A percentile compares a stretch with the other conserved stretches of the same genome.
phyloP scores from a whole-genome alignment of 106 monocot genomes.

The Acanthochlamys bracteata region DNA sequence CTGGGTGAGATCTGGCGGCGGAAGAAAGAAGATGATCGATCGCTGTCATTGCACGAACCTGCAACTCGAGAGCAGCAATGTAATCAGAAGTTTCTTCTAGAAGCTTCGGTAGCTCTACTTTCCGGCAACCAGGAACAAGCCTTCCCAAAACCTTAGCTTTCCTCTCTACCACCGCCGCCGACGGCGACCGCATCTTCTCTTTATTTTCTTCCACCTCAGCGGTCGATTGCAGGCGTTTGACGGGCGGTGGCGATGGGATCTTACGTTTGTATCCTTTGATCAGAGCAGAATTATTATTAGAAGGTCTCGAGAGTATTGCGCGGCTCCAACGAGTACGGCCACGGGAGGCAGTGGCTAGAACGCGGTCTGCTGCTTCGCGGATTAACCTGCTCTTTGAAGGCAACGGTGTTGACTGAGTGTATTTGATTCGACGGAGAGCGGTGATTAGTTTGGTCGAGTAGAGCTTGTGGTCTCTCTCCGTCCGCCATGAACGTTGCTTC shows the following conservation, averaged over 20 bases:
- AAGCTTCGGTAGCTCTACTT: conserved; percentile 18
- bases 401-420: neutral
- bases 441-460: neutral
- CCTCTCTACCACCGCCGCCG: conserved; percentile 11
- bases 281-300: neutral
- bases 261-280: neutral
- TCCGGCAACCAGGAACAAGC: conserved; percentile 34
- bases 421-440: neutral
- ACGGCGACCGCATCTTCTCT: too few species aligned
- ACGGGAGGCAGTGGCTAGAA: conserved; percentile 54
- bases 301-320: conserved; percentile 15
- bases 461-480: neutral
- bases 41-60: conserved; percentile 27
- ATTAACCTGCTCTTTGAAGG: conserved; percentile 38
- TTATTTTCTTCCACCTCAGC: neutral
- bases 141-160: conserved; percentile 18
- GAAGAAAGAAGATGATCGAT: conserved; percentile 26
- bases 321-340: conserved; percentile 71
- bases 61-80: conserved; percentile 42
- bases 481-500: neutral
- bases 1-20: neutral
- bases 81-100: conserved; percentile 42
- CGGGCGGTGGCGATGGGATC: neutral
- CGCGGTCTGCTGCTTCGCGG: conserved; percentile 78
- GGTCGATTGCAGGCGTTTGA: neutral